Percentiles rank a stretch among this genome's conserved stretches.
Conservation (phyloP, 805 yeast genomes). For the Ogataea pini region DNA sequence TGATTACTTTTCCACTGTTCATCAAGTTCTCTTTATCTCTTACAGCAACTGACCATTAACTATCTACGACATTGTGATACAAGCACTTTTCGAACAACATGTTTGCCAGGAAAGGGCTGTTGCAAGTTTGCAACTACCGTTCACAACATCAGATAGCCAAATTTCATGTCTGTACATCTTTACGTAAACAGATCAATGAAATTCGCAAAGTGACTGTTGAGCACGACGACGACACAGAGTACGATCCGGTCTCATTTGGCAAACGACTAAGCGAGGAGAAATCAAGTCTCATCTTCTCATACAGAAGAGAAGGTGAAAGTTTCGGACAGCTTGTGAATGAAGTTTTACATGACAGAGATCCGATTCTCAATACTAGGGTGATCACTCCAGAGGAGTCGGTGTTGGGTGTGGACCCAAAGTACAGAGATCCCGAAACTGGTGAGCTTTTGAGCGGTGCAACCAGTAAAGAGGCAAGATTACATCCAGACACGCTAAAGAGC, state of each 20-base stretch:
- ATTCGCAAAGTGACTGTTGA: constrained; percentile 23
- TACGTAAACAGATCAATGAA: not conserved
- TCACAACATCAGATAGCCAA: not conserved
- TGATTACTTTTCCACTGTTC: not conserved
- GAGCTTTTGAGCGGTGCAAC: constrained; percentile 39
- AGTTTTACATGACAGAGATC: constrained; percentile 37
- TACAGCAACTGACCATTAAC: not conserved
- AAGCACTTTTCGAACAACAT: too few species aligned
- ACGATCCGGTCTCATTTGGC: constrained; percentile 17
- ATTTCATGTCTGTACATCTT: not conserved
- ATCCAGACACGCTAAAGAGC: constrained; percentile 58
- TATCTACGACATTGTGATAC: too few species aligned
- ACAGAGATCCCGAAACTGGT: constrained; percentile 35
- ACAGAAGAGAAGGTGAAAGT: constrained; percentile 40
- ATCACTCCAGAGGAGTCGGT: constrained; percentile 40
- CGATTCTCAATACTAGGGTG: constrained; percentile 35
- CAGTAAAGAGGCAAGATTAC: constrained; percentile 55
- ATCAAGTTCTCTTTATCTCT: not conserved
- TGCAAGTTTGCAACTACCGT: not conserved
- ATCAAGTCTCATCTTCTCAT: constrained; percentile 36
- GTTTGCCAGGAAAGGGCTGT: not conserved
- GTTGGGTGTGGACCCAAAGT: constrained; percentile 33
- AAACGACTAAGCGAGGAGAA: constrained; percentile 25
- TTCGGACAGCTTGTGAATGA: constrained; percentile 46
- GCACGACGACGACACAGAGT: constrained; percentile 23